A percentile compares a stretch with the other conserved stretches of the same genome.
Conservation (phyloP, 2,329 filamentous ascomycete genomes). For the Sporothrix humicola region DNA sequence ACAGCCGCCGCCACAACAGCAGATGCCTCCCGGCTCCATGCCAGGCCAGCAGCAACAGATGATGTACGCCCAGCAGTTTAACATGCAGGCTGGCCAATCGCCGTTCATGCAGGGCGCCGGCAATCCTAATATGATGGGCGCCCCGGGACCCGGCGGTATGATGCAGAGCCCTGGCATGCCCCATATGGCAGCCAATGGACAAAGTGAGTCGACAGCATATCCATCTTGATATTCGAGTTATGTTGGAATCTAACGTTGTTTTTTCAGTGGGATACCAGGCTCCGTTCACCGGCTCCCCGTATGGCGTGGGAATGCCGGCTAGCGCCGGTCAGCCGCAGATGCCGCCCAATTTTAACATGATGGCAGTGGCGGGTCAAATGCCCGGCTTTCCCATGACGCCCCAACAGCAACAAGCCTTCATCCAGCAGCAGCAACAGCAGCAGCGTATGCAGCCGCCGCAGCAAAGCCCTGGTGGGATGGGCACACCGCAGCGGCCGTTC, state of each 20-base stretch:
- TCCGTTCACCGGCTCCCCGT: slow-evolving; percentile 63
- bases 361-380: slow-evolving; percentile 54
- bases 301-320: slow-evolving; percentile 59
- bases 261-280: slow-evolving; percentile 62
- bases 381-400: slow-evolving; percentile 62
- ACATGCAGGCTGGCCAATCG: slow-evolving; percentile 57
- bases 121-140: slow-evolving; percentile 62
- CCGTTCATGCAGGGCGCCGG: slow-evolving; percentile 51
- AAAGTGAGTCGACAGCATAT: slow-evolving; percentile 55
- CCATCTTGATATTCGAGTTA: slow-evolving; percentile 25
- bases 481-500: slow-evolving; percentile 49
- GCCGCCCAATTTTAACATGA: slow-evolving; percentile 60
- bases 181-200: slow-evolving; percentile 64
- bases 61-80: slow-evolving; percentile 65
- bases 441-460: slow-evolving; percentile 52
- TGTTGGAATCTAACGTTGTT: slow-evolving; percentile 11
- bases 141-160: slow-evolving; percentile 61
- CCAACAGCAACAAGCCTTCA: slow-evolving; percentile 48
- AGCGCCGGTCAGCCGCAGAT: slow-evolving; percentile 56
- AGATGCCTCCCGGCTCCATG: slow-evolving; percentile 53
- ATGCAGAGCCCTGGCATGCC: slow-evolving; percentile 67
- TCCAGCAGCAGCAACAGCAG: slow-evolving; percentile 49
- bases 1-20: slow-evolving; percentile 41
- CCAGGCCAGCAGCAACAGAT: slow-evolving; percentile 56
- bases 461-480: slow-evolving; percentile 46